Conservation (phyloP, 352 stramenopile genomes). For the Globisporangium viniferum region DNA sequence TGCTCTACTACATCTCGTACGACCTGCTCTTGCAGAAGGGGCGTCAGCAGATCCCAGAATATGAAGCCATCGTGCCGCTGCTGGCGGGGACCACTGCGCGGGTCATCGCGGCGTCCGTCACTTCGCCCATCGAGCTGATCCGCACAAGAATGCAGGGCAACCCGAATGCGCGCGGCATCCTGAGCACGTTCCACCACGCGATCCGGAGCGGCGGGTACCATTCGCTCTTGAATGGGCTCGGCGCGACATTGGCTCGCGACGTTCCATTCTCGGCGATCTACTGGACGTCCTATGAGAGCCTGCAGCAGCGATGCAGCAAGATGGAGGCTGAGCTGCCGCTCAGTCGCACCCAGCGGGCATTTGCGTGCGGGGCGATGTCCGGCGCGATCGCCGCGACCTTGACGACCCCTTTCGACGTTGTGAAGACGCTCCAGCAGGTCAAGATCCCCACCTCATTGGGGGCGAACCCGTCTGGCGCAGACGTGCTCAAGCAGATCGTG, state of each 20-base stretch:
- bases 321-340: conserved; percentile 22
- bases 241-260: conserved; percentile 91
- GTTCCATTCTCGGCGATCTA: conserved; percentile 96
- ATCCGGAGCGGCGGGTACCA: conserved; percentile 64
- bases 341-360: conserved; percentile 65
- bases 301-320: conserved; percentile 33
- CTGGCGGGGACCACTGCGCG: conserved; percentile 64
- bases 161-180: conserved; percentile 24
- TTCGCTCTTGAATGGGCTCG: conserved; percentile 85
- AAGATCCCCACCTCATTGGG: conserved; percentile 27
- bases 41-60: conserved; percentile 29
- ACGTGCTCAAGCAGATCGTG: conserved; percentile 52
- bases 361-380: conserved; percentile 82
- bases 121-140: conserved; percentile 87
- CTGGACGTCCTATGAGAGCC: conserved; percentile 90
- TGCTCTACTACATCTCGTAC: conserved; percentile 96
- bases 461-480: conserved; percentile 31
- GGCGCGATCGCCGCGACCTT: conserved; percentile 86
- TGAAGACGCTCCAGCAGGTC: conserved; percentile 93
- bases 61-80: conserved; percentile 50
- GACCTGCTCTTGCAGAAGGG: conserved; percentile 75
- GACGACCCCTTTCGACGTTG: conserved; percentile 95
- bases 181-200: conserved; percentile 49
- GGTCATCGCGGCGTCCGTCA: conserved; percentile 70
- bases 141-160: conserved; percentile 83